phyloP scores from a whole-genome alignment of 176 grass and related monocot genomes.

The Aegilops speltoides region DNA sequence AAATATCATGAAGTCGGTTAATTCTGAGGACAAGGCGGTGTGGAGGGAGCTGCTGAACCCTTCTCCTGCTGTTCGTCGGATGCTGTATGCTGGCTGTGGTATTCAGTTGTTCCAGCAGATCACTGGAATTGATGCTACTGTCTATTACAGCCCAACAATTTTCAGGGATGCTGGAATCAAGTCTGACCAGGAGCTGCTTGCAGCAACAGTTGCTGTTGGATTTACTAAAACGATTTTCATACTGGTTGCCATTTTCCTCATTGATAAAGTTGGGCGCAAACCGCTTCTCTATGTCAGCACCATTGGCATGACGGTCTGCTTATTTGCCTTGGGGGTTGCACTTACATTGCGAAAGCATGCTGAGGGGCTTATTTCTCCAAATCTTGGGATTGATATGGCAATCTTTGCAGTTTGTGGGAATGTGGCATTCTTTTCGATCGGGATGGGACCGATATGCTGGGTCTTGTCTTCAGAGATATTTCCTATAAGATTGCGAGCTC shows the following conservation, averaged over 20 bases:
- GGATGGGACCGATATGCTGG: conserved; percentile 95
- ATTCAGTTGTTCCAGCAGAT: conserved; percentile 94
- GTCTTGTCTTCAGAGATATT: conserved; percentile 91
- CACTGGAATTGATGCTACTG: conserved; percentile 89
- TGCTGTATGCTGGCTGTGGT: conserved; percentile 72
- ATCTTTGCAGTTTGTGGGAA: conserved; percentile 81
- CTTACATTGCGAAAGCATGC: conserved; percentile 54
- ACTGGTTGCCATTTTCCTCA: conserved; percentile 84
- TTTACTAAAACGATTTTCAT: conserved; percentile 88
- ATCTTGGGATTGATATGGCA: conserved; percentile 60
- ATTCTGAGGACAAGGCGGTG: conserved; percentile 62
- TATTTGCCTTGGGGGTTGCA: conserved; percentile 63
- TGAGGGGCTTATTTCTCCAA: conserved; percentile 43
- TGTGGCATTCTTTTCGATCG: conserved; percentile 88
- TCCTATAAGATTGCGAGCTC: conserved; percentile 82
- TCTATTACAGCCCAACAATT: conserved; percentile 87
- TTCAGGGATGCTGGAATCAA: conserved; percentile 84
- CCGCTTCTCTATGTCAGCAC: conserved; percentile 88
- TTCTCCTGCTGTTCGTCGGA: conserved; percentile 60
- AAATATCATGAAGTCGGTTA: conserved; percentile 42
- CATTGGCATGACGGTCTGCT: conserved; percentile 82
- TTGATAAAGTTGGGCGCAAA: conserved; percentile 88
- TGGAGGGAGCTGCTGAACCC: conserved; percentile 84
- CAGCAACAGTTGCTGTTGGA: conserved; percentile 77
- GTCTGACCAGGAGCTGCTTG: conserved; percentile 80